These are phyloP conservation scores for Salisapilia sapeloensis DNA, from an alignment of 352 stramenopile genomes.

Conservation along the genomic window DNA sequence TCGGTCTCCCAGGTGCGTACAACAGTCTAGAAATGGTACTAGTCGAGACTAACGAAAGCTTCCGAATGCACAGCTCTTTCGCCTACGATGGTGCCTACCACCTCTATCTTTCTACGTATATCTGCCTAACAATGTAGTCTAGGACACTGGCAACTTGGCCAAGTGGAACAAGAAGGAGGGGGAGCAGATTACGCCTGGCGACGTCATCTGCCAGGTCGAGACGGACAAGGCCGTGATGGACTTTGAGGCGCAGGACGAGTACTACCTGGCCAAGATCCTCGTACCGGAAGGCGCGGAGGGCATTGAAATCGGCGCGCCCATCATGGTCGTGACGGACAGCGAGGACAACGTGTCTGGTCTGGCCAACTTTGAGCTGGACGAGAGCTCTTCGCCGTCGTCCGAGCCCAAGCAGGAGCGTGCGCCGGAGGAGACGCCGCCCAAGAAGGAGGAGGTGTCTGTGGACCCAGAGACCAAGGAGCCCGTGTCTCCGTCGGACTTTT, in stretches of 20 bases:
- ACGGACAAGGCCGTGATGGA: slow-evolving; percentile 99
- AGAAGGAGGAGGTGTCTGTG: slow-evolving; percentile 49
- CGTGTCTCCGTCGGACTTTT: slow-evolving; percentile 35
- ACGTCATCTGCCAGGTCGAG: slow-evolving; percentile 95
- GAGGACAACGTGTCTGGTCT: slow-evolving; percentile 43
- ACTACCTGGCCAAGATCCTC: slow-evolving; percentile 93
- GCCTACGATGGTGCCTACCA: slow-evolving; percentile 98
- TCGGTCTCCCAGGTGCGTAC: slow-evolving; percentile 50
- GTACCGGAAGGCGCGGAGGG: slow-evolving; percentile 80
- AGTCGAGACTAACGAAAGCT: slow-evolving; percentile 28
- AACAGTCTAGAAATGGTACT: no score
- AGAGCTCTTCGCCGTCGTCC: slow-evolving; percentile 11
- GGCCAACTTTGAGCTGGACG: slow-evolving; percentile 64
- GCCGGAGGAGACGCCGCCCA: slow-evolving; percentile 36
- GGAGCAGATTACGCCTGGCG: slow-evolving; percentile 83
- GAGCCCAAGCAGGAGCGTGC: slow-evolving; percentile 12
- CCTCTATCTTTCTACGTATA: no score
- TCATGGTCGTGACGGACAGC: slow-evolving; percentile 93
- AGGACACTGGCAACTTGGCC: slow-evolving; percentile 89
- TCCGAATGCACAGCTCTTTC: slow-evolving; percentile 61
- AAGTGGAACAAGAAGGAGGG: slow-evolving; percentile 91
- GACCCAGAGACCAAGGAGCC: slow-evolving; percentile 23
- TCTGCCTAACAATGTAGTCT: no score
- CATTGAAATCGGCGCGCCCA: slow-evolving; percentile 86
- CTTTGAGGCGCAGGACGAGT: slow-evolving; percentile 96